Conservation (phyloP, 805 yeast species). For the Maudiozyma pseudohumilis region DNA sequence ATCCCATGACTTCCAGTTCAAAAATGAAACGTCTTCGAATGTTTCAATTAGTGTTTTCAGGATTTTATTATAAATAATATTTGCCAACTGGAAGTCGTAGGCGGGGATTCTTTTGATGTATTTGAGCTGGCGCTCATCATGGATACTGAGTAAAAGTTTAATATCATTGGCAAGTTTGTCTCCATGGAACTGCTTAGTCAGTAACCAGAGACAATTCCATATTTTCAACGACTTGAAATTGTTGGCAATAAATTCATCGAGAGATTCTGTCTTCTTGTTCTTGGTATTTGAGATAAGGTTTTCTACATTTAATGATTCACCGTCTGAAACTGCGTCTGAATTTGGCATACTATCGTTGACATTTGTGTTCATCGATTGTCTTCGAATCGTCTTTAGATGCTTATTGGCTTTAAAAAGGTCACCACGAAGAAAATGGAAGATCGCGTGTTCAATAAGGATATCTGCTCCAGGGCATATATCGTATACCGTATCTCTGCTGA, state of each 20-base stretch:
- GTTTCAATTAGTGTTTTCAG: constrained; percentile 17
- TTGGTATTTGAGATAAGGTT: constrained; percentile 1
- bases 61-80: constrained; percentile 22
- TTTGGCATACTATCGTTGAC: constrained; percentile 6
- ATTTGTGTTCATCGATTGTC: background rate
- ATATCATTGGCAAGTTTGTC: background rate
- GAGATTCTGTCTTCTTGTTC: background rate
- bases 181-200: constrained; percentile 12
- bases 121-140: constrained; percentile 18
- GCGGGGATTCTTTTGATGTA: constrained; percentile 19
- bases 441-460: constrained; percentile 14
- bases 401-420: constrained; percentile 13
- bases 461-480: constrained; percentile 11
- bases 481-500: background rate
- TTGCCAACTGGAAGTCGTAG: constrained; percentile 19
- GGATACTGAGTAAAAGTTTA: constrained; percentile 10
- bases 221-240: constrained; percentile 18
- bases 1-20: constrained; percentile 24
- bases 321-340: constrained; percentile 2
- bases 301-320: constrained; percentile 2
- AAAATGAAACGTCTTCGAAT: constrained; percentile 9
- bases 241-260: constrained; percentile 12
- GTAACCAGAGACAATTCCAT: constrained; percentile 20
- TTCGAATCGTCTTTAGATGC: constrained; percentile 7
- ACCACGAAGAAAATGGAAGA: constrained; percentile 10